Evolutionary conservation across 164 flowering plant species (phyloP).

Genomic region (Aristolochia fimbriata): DNA sequence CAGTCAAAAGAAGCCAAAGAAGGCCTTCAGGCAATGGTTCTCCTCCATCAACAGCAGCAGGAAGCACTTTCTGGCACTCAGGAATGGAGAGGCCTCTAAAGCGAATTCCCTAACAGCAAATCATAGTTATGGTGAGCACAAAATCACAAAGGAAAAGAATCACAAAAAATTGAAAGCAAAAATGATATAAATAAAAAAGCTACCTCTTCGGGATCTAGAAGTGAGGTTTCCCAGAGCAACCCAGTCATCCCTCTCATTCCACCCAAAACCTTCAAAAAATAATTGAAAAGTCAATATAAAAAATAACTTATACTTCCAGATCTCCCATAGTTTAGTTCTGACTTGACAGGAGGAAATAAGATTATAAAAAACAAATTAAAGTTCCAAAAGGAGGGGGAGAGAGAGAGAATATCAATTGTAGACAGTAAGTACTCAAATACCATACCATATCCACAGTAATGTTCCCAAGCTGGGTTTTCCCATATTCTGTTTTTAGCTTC

Average conservation of each 20-base stretch:
- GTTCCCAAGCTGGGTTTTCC: slow-evolving; percentile 86
- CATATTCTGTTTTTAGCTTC: slow-evolving; percentile 79
- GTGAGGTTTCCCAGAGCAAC: slow-evolving; percentile 87
- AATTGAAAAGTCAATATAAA: no score
- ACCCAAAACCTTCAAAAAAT: slow-evolving; percentile 39
- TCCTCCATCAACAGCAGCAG: slow-evolving; percentile 70
- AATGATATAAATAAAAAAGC: neutral
- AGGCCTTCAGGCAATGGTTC: slow-evolving; percentile 96
- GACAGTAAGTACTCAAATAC: neutral
- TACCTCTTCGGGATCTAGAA: slow-evolving; percentile 79
- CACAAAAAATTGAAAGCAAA: neutral
- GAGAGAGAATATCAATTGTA: neutral
- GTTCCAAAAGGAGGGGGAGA: neutral
- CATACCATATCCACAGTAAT: slow-evolving; percentile 93
- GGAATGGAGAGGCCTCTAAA: slow-evolving; percentile 90
- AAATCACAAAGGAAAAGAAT: neutral
- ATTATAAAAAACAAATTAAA: neutral
- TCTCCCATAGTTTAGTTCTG: no score
- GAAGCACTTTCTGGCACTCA: slow-evolving; percentile 85
- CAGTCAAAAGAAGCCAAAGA: slow-evolving; percentile 90
- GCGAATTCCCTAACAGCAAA: slow-evolving; percentile 70
- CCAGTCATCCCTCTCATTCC: slow-evolving; percentile 99
- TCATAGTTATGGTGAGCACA: neutral
- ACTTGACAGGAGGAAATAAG: neutral
- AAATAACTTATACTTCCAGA: no score